A percentile compares a stretch with the other conserved stretches of the same genome.
Evolutionary conservation across 352 stramenopile species (phyloP).

Genomic region (Hyaloperonospora arabidopsidis): DNA sequence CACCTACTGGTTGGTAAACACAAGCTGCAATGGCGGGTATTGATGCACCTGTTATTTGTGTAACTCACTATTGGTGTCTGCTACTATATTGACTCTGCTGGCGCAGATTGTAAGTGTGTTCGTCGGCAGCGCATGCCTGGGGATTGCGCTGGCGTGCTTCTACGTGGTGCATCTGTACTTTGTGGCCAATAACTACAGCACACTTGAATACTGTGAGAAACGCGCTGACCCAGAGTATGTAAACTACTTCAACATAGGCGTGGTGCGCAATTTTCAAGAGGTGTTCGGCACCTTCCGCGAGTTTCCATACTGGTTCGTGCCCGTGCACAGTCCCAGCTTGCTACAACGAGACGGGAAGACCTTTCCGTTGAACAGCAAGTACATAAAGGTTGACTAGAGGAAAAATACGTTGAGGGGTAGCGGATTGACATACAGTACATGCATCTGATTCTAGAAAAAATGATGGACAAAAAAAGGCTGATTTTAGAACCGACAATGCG

Average conservation of each 20-base stretch:
- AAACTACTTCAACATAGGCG: constrained; percentile 73
- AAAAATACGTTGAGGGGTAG: neutral
- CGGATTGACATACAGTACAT: too few relatives aligned
- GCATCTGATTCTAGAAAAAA: too few relatives aligned
- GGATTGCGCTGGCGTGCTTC: constrained; percentile 61
- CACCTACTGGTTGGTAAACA: constrained; percentile 46
- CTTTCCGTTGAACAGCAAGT: constrained; percentile 54
- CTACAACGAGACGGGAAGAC: constrained; percentile 31
- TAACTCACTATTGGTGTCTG: too few relatives aligned
- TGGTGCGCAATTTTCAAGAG: constrained; percentile 68
- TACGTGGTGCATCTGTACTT: constrained; percentile 74
- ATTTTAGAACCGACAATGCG: too few relatives aligned
- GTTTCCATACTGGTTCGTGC: constrained; percentile 65
- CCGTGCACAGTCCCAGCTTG: constrained; percentile 49
- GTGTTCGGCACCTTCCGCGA: constrained; percentile 62
- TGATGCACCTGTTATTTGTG: neutral
- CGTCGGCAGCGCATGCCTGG: constrained; percentile 60
- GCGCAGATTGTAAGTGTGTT: constrained; percentile 56
- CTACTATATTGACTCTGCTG: too few relatives aligned
- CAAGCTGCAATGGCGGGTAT: neutral
- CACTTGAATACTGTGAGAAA: constrained; percentile 86
- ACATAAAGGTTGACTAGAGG: constrained; percentile 43
- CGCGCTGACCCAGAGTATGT: constrained; percentile 63
- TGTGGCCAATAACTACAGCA: constrained; percentile 63
- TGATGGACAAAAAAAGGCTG: too few relatives aligned